Percentiles rank a stretch among this genome's conserved stretches.
Evolutionary conservation across 2,329 filamentous ascomycete genomes (phyloP).

Genomic region (Ophiostoma quercus): DNA sequence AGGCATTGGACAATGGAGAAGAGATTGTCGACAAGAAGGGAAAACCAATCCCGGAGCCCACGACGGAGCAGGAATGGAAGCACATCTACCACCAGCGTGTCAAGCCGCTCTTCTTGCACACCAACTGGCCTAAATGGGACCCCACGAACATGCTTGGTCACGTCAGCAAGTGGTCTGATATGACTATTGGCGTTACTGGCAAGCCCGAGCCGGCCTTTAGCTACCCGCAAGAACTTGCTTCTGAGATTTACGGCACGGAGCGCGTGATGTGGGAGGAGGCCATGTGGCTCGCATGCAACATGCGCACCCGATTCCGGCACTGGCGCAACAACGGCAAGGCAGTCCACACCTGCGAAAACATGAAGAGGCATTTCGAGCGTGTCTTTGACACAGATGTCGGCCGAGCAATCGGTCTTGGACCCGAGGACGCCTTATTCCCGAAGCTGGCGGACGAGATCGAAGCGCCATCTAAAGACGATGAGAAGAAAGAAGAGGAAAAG

Average conservation of each 20-base stretch:
- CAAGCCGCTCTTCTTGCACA: conserved; percentile 35
- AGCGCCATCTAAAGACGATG: not conserved
- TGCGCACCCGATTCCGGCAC: conserved; percentile 23
- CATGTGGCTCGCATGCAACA: conserved; percentile 32
- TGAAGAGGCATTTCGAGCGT: conserved; percentile 16
- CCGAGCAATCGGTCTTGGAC: conserved; percentile 13
- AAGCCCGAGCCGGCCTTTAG: conserved; percentile 33
- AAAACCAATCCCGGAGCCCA: not conserved
- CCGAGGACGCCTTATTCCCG: conserved; percentile 20
- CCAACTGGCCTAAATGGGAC: conserved; percentile 37
- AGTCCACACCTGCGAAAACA: conserved; percentile 16
- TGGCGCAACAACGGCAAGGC: conserved; percentile 20
- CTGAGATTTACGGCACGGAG: conserved; percentile 34
- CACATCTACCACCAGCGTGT: conserved; percentile 19
- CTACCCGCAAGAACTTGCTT: conserved; percentile 29
- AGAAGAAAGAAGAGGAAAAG: not conserved
- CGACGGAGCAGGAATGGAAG: conserved; percentile 17
- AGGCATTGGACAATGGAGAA: not conserved
- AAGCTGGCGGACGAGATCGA: conserved; percentile 3
- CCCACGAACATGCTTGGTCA: conserved; percentile 29
- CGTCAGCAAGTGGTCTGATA: conserved; percentile 28
- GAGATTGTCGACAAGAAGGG: not conserved
- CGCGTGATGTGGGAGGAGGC: conserved; percentile 34
- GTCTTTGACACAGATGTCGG: conserved; percentile 20
- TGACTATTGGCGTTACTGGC: conserved; percentile 29